Evolutionary conservation across 768 basidiomycete genomes (phyloP), one percentile per base, ranked within the genome.

Genomic region (Agrocybe chaxingu): DNA sequence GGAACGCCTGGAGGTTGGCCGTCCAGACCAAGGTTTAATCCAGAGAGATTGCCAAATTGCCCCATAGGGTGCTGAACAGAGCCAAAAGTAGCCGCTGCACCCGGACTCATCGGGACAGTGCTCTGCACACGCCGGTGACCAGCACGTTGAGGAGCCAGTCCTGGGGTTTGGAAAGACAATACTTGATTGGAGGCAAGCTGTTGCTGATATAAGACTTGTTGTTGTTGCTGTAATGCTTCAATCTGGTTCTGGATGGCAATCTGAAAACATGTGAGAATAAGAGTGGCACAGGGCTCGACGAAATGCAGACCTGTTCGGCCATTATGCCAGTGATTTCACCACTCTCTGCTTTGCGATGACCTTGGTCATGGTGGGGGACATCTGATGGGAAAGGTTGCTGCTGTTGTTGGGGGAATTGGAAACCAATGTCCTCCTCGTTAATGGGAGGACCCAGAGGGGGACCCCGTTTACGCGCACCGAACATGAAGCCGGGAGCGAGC

Each of bases 211-310:
- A 96, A 78, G 19, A 84, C 89, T 57, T 92, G 88, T 58, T 96
- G 92, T 55, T 96, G 92, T 46, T 92, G 89, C 60, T 93, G 89
- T 51, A 96, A 72, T 4, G 80, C 87, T 70, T 93, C 92, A 56
- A 95, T 94, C 68, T 96, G 92, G 59, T 67, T 91, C 69, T 95
- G 93, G 50, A 96, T 63, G 40, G 91, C 91, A 62, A 95, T 89
- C 89, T 92, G 30, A 30, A 16, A 47, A 32, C 42, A 39, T 42
- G 18, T 43, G 3, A 29, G 35, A 42, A n/a, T 41, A 51, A 48
- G 33, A 48, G 24, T 5, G 24, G 24, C 55, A 16, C 48, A 44
- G 35, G 40, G 33, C 1, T 34, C 30, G 36, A 34, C 45, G 50
- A n/a, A 41, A 19, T n/a, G 12, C 81, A 70, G 84, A 92, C 93